A percentile compares a stretch with the other conserved stretches of the same genome.
These are phyloP conservation scores for Gossypium turneri DNA, from an alignment of 345 rosid genomes.

Conservation along the genomic window DNA sequence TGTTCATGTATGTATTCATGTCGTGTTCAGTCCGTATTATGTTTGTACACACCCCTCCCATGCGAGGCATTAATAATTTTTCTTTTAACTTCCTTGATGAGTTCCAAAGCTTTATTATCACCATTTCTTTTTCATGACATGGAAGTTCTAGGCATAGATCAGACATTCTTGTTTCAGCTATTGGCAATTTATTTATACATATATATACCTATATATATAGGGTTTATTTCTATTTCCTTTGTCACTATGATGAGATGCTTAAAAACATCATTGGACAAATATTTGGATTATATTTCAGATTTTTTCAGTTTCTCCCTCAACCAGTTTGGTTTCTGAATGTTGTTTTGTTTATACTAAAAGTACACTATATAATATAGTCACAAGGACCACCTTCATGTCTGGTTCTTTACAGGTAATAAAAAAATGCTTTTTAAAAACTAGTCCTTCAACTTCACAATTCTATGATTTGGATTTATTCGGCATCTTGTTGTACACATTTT, in stretches of 20 bases:
- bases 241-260: slow-evolving; percentile 20
- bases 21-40: background rate
- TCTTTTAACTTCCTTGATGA: too few relatives aligned
- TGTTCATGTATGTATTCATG: background rate
- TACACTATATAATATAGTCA: background rate
- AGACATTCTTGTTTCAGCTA: slow-evolving; percentile 10
- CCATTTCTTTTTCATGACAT: slow-evolving; percentile 1
- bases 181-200: background rate
- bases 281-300: slow-evolving; percentile 16
- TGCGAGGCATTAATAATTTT: slow-evolving; percentile 15
- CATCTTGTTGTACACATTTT: background rate
- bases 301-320: too few relatives aligned
- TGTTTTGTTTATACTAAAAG: slow-evolving; percentile 20
- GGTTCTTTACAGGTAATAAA: slow-evolving; percentile 16
- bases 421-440: slow-evolving; percentile 9
- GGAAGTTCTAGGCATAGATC: slow-evolving; percentile 12
- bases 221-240: background rate
- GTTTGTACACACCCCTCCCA: background rate
- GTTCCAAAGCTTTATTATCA: slow-evolving; percentile 16
- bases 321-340: slow-evolving; percentile 15
- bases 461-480: background rate
- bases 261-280: slow-evolving; percentile 9
- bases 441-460: slow-evolving; percentile 11
- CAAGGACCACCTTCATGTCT: slow-evolving; percentile 16
- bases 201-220: background rate